Evolutionary conservation across 1,139 yeast species (phyloP), one percentile per base, ranked within the genome.

Genomic region (Torulaspora pretoriensis): DNA sequence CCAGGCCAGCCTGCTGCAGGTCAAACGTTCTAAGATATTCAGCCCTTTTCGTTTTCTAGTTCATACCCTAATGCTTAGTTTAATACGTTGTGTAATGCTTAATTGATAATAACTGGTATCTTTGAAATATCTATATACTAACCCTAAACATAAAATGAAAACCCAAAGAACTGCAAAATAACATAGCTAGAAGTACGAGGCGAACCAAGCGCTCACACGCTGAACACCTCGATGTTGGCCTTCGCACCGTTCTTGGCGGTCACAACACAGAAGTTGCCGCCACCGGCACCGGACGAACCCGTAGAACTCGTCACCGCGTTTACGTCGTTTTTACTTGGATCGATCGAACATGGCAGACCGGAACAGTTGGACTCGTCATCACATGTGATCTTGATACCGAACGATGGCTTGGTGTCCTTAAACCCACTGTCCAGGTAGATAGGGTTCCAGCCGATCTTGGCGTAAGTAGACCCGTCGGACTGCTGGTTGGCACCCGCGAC

Each of bases 381-480:
- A 68, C 96, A 88, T 14, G 79, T 77, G 53, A 88, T 72, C 64
- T 81, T 77, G 54, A 88, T 60, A 57, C 96, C 96, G 56, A 78
- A 88, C 35, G 61, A 63, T 40, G 96, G 96, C 52, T 67, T 68
- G 8, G 69, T 68, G 54, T 72, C 65, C 48, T 70, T 68, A 69
- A 80, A 83, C 19, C 82, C 76, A 27, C 73, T 64, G 3, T 83
- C 90, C 53, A 85, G 65, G 66, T 85, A 84, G 52, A 83, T 77
- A 16, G 96, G 96, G 67, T 88, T 88, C 94, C 95, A 87, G 41
- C 94, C 96, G 61, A 88, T 78, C 69, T 85, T 88, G 54, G 84
- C 84, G 64, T 56, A 87, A 2, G 96, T 86, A 64, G 78, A 77
- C 25, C 87, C 84, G 45, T 61, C 65, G 46, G 65, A 65, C 64